Conservation (phyloP, 163 green algal genomes). For the Scenedesmus sp. region DNA sequence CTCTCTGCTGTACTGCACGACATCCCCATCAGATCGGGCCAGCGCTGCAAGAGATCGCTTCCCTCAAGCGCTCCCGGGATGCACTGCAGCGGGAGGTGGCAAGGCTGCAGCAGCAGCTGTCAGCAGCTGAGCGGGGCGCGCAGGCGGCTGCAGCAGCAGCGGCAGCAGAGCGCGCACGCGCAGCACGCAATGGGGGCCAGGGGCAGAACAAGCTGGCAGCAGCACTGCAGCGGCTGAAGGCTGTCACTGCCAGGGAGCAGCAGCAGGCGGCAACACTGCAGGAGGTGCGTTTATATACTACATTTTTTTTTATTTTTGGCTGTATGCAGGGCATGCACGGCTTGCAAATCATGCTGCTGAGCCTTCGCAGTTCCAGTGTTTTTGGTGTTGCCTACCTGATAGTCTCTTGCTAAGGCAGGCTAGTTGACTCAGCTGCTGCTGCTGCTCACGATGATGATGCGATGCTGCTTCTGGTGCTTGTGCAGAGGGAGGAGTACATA, state of each 20-base stretch:
- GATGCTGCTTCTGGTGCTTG: neutral
- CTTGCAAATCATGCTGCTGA: neutral
- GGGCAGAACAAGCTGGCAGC: neutral
- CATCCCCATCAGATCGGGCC: neutral
- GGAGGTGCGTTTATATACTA: neutral
- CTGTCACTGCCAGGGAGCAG: constrained; percentile 3
- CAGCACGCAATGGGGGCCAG: no score
- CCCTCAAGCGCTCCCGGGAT: neutral
- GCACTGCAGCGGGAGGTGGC: constrained; percentile 15
- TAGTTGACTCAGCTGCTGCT: neutral
- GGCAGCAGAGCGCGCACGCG: constrained; percentile 23
- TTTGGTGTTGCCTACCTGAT: neutral
- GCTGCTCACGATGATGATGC: neutral
- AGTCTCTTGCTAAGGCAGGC: neutral
- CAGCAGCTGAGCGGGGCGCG: neutral
- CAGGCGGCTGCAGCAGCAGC: constrained; percentile 14
- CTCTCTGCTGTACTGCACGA: neutral
- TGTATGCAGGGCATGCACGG: neutral
- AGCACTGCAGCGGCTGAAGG: constrained; percentile 5
- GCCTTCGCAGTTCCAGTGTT: no score
- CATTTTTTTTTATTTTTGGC: neutral
- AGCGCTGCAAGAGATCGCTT: constrained; percentile 23
- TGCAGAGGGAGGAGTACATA: constrained; percentile 37
- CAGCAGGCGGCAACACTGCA: constrained; percentile 26
- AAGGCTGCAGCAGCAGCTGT: constrained; percentile 41